Evolutionary conservation across 345 rosid species (phyloP).

Genomic region (Toxicodendron radicans): DNA sequence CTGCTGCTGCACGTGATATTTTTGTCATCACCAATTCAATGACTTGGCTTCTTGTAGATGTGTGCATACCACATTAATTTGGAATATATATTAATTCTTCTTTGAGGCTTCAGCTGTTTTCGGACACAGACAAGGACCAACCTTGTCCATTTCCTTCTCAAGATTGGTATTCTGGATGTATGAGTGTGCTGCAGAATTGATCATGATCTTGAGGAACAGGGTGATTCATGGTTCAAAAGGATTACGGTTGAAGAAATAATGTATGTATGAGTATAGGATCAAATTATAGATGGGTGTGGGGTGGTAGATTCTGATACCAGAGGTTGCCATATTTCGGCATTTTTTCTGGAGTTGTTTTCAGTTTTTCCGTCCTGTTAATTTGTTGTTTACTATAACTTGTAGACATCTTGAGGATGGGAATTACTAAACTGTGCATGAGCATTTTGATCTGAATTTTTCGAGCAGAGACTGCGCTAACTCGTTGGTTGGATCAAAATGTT

Average conservation of each 20-base stretch:
- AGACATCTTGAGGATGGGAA: conserved; percentile 25
- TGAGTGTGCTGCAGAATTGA: conserved; percentile 16
- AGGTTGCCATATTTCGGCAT: conserved; percentile 18
- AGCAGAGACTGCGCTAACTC: conserved; percentile 5
- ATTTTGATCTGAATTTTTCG: not conserved
- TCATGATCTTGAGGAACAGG: conserved; percentile 23
- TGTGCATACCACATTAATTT: conserved; percentile 25
- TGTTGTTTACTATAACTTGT: conserved; percentile 15
- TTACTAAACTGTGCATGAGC: conserved; percentile 12
- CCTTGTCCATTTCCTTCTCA: conserved; percentile 19
- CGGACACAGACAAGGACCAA: conserved; percentile 20
- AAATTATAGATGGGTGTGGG: conserved; percentile 12
- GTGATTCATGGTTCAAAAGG: conserved; percentile 16
- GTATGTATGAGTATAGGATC: conserved; percentile 25
- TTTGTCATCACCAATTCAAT: conserved; percentile 10
- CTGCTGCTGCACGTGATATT: conserved; percentile 13
- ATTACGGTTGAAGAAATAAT: conserved; percentile 31
- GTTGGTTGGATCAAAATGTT: conserved; percentile 14
- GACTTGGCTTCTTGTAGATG: conserved; percentile 26
- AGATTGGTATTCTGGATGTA: conserved; percentile 20
- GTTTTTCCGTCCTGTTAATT: conserved; percentile 19
- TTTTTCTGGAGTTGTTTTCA: conserved; percentile 11
- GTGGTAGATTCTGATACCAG: conserved; percentile 24
- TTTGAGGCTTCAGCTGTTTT: conserved; percentile 28
- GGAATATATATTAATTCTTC: conserved; percentile 23